These are phyloP conservation scores for Sclerotinia sclerotiorum DNA, from an alignment of 2,329 filamentous ascomycete genomes.

Conservation along the genomic window DNA sequence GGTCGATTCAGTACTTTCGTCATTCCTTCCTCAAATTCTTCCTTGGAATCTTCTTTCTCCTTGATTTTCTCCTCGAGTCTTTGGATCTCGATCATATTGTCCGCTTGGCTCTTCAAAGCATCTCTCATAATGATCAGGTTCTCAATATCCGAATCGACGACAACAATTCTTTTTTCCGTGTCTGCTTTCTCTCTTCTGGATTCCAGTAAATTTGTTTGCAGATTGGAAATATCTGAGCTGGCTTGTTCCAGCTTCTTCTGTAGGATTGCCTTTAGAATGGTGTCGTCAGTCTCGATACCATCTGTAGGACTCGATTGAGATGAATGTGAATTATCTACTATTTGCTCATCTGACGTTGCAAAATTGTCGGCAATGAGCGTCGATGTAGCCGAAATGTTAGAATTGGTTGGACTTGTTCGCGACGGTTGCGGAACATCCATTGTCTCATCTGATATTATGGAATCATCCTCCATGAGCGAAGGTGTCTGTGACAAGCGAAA, in stretches of 20 bases:
- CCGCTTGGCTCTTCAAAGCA: neutral
- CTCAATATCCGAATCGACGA: neutral
- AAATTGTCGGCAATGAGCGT: too few species aligned
- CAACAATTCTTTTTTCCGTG: neutral
- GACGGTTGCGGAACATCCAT: neutral
- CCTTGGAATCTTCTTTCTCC: neutral
- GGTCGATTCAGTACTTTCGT: neutral
- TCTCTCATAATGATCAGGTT: neutral
- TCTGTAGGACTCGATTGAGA: neutral
- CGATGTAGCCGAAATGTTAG: neutral
- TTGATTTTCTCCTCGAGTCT: neutral
- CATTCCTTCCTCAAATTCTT: neutral
- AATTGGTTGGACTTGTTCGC: neutral
- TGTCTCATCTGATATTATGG: neutral
- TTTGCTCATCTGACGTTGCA: neutral
- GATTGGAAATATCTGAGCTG: neutral
- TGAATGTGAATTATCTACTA: neutral
- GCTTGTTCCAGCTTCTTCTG: neutral
- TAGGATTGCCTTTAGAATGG: neutral
- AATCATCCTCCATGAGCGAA: too few species aligned
- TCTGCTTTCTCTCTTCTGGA: neutral
- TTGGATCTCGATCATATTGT: neutral
- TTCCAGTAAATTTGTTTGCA: neutral
- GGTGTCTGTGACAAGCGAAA: neutral
- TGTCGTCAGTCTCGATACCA: too few species aligned